phyloP scores from a whole-genome alignment of 805 yeast genomes.

The Wickerhamomyces rabaulensis region DNA sequence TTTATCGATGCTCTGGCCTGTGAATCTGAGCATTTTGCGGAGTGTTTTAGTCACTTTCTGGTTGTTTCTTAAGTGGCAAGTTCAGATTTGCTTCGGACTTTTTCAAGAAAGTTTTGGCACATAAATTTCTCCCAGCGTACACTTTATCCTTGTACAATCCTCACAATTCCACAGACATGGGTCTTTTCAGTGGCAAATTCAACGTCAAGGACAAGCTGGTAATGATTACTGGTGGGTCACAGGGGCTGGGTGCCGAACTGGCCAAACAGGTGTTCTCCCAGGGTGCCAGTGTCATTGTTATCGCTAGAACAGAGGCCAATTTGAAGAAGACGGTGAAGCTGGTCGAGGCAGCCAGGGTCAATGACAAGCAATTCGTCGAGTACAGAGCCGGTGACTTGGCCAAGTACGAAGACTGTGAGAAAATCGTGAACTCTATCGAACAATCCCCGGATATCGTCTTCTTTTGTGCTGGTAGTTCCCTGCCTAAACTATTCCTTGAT shows the following conservation, averaged over 20 bases:
- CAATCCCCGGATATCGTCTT: slow-evolving; percentile 63
- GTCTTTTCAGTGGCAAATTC: slow-evolving; percentile 15
- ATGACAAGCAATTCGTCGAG: slow-evolving; percentile 14
- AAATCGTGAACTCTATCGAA: slow-evolving; percentile 35
- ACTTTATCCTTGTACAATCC: not conserved
- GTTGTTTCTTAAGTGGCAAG: slow-evolving; percentile 2
- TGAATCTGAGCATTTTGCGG: slow-evolving; percentile 8
- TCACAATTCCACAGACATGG: not conserved
- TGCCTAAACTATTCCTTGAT: slow-evolving; percentile 74
- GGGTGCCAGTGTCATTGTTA: slow-evolving; percentile 64
- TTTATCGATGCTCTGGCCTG: slow-evolving; percentile 49
- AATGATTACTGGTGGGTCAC: slow-evolving; percentile 90
- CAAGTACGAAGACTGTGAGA: slow-evolving; percentile 42
- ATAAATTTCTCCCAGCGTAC: not conserved
- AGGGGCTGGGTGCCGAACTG: slow-evolving; percentile 82
- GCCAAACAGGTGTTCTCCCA: slow-evolving; percentile 50
- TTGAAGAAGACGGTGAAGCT: slow-evolving; percentile 44
- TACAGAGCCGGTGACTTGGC: slow-evolving; percentile 66
- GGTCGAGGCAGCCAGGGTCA: slow-evolving; percentile 30
- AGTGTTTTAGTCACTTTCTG: not conserved
- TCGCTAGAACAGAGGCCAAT: slow-evolving; percentile 70
- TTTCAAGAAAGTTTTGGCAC: not conserved
- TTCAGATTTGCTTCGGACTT: not conserved
- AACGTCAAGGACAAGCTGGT: slow-evolving; percentile 39
- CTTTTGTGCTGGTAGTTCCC: slow-evolving; percentile 85